Percentiles rank a stretch among this genome's conserved stretches.
Conservation (phyloP, 2,329 filamentous ascomycete genomes). For the Fusarium chuoi region DNA sequence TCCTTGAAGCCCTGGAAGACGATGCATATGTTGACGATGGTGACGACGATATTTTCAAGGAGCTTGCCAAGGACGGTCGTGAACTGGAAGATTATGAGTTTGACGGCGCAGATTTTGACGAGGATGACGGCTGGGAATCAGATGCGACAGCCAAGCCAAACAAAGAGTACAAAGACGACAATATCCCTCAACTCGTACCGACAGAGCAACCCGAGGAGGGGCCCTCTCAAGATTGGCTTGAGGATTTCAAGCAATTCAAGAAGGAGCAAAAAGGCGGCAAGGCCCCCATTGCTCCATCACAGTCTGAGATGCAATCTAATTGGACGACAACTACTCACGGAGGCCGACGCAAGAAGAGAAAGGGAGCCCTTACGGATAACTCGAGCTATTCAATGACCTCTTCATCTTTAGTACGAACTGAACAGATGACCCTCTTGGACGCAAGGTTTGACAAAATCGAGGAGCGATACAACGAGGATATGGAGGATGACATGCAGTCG, state of each 20-base stretch:
- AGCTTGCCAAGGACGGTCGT: conserved; percentile 73
- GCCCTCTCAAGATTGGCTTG: conserved; percentile 84
- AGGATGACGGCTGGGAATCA: conserved; percentile 92
- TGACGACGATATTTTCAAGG: conserved; percentile 85
- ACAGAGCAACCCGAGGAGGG: conserved; percentile 66
- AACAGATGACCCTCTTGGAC: conserved; percentile 86
- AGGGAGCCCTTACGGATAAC: conserved; percentile 88
- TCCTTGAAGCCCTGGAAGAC: conserved; percentile 92
- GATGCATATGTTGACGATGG: conserved; percentile 93
- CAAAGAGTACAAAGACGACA: conserved; percentile 64
- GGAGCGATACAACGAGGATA: conserved; percentile 72
- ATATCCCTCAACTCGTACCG: conserved; percentile 60
- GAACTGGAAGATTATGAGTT: conserved; percentile 86
- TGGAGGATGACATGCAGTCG: conserved; percentile 63
- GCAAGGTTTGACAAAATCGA: conserved; percentile 92
- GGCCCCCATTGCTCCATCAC: conserved; percentile 54
- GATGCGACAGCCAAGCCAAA: conserved; percentile 88
- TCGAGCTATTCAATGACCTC: conserved; percentile 94
- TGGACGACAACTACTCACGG: conserved; percentile 82
- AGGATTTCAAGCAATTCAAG: conserved; percentile 95
- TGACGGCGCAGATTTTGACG: conserved; percentile 70
- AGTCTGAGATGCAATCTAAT: conserved; percentile 74
- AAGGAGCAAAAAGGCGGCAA: conserved; percentile 71
- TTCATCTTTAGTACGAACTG: conserved; percentile 86
- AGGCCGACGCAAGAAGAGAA: conserved; percentile 90